These are phyloP conservation scores for Tetragonia tetragonoides DNA, from an alignment of 148 eudicot species.

Conservation along the genomic window DNA sequence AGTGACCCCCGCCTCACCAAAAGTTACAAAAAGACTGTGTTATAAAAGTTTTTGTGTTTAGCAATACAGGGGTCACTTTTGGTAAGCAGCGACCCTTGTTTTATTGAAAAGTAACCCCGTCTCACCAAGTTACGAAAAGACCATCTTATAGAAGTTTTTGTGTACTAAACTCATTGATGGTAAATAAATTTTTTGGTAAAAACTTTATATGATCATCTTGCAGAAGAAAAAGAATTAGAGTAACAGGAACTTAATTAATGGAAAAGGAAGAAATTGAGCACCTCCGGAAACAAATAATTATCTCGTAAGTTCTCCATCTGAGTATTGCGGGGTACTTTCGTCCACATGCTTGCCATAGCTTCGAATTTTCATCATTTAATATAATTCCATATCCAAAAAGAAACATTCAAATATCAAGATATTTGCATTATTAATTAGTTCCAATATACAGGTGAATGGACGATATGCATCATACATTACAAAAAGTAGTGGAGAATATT, in stretches of 20 bases:
- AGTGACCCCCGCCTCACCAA: no score
- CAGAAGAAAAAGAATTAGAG: background rate
- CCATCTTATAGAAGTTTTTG: no score
- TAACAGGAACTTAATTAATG: background rate
- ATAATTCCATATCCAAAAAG: background rate
- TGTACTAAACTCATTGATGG: no score
- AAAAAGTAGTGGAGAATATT: background rate
- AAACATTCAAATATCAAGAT: background rate
- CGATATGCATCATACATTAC: background rate
- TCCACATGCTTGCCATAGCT: constrained; percentile 26
- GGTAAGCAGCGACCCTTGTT: no score
- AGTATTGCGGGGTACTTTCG: constrained; percentile 55
- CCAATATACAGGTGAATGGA: background rate
- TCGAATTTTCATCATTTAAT: background rate
- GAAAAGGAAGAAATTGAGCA: background rate
- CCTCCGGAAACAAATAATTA: constrained; percentile 76
- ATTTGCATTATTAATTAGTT: background rate
- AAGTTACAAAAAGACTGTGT: no score
- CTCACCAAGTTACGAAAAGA: no score
- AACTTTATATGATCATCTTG: no score
- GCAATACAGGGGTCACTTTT: no score
- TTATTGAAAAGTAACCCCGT: no score
- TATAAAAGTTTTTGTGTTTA: no score
- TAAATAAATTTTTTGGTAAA: no score
- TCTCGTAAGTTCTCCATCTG: constrained; percentile 68